phyloP scores from a whole-genome alignment of 257 asterid species.

The Nicotiana sylvestris region DNA sequence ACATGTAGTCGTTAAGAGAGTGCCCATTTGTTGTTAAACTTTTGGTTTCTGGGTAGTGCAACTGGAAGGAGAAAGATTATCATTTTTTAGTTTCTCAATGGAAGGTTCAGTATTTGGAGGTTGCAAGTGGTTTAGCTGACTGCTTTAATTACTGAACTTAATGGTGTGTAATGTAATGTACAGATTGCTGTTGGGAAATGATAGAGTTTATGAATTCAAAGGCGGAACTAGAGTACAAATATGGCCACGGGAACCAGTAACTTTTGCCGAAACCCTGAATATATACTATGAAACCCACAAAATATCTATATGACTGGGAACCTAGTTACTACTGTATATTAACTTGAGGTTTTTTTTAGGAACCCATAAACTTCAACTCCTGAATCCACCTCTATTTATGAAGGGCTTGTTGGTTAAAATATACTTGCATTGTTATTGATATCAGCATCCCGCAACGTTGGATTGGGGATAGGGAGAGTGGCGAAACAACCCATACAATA shows the following conservation, averaged over 20 bases:
- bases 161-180: not conserved
- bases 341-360: too few species aligned
- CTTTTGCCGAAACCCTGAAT: too few species aligned
- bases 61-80: not conserved
- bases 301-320: too few species aligned
- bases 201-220: too few species aligned
- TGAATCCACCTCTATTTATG: too few species aligned
- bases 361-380: too few species aligned
- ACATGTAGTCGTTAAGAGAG: not conserved
- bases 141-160: not conserved
- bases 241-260: too few species aligned
- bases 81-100: not conserved
- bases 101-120: not conserved
- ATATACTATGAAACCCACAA: too few species aligned
- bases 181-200: too few species aligned
- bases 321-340: too few species aligned
- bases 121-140: not conserved
- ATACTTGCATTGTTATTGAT: not conserved
- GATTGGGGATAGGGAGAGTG: not conserved
- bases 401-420: not conserved
- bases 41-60: not conserved
- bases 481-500: not conserved
- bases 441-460: not conserved
- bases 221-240: too few species aligned
- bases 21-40: not conserved